phyloP scores from a whole-genome alignment of 2,329 filamentous ascomycete species.

The Fusarium annulatum region DNA sequence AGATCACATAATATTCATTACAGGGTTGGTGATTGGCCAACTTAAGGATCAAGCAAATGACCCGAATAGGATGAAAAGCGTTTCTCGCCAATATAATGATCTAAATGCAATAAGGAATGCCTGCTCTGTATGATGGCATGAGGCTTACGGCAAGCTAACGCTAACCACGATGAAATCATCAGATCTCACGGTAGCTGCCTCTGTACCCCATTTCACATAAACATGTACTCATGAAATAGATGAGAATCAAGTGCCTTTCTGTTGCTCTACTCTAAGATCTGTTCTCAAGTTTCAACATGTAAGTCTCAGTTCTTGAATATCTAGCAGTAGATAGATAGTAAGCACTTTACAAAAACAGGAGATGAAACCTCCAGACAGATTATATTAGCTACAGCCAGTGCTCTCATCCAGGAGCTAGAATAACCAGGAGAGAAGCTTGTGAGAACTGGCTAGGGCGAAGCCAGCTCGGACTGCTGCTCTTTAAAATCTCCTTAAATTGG shows the following conservation, averaged over 20 bases:
- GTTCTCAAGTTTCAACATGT: neutral
- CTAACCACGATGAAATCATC: neutral
- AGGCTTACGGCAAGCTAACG: neutral
- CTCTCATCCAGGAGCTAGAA: slow-evolving; percentile 23
- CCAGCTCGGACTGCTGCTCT: slow-evolving; percentile 29
- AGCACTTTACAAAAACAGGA: slow-evolving; percentile 1
- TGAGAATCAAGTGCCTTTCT: fast-evolving
- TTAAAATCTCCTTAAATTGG: slow-evolving; percentile 29
- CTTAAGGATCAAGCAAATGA: neutral
- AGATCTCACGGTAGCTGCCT: neutral
- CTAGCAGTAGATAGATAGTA: slow-evolving; percentile 12
- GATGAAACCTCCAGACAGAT: slow-evolving; percentile 15
- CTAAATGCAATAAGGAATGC: neutral
- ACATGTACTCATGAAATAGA: neutral
- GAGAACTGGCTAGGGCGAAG: slow-evolving; percentile 29
- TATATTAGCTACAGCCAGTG: slow-evolving; percentile 11
- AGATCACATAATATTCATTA: neutral
- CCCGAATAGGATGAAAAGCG: neutral
- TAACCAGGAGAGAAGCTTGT: slow-evolving; percentile 28
- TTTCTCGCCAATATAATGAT: neutral
- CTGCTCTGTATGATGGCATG: neutral
- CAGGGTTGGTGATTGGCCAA: neutral
- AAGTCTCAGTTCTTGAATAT: slow-evolving; percentile 1
- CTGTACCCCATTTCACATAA: neutral
- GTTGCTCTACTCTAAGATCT: neutral